These are phyloP conservation scores for Arabidopsis arenosa DNA, from an alignment of 345 rosid species.

Conservation along the genomic window DNA sequence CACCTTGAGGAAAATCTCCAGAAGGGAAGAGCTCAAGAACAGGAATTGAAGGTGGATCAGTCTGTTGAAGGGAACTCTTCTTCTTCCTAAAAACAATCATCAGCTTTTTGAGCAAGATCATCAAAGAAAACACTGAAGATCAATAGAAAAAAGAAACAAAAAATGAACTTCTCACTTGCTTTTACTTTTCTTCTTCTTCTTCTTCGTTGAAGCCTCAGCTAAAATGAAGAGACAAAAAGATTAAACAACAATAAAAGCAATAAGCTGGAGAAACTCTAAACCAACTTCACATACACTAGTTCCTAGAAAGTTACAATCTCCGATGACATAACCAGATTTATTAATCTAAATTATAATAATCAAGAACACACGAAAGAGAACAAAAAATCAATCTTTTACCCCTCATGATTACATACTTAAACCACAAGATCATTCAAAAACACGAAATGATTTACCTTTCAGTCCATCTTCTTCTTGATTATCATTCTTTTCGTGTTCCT, in stretches of 20 bases:
- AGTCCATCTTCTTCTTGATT: conserved; percentile 44
- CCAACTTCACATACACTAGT: background rate
- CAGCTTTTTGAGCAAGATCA: too few species aligned
- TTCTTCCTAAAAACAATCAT: conserved; percentile 31
- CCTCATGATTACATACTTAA: background rate
- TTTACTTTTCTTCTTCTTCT: too few species aligned
- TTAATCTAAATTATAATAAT: background rate
- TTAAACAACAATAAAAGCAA: too few species aligned
- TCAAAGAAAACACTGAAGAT: too few species aligned
- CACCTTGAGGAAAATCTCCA: conserved; percentile 89
- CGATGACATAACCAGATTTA: background rate
- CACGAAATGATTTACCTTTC: conserved; percentile 46
- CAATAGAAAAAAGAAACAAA: too few species aligned
- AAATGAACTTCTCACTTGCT: too few species aligned
- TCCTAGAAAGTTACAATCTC: background rate
- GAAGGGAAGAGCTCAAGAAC: conserved; percentile 78
- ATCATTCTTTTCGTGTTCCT: conserved; percentile 42
- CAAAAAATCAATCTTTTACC: background rate
- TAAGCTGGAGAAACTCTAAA: conserved; percentile 5
- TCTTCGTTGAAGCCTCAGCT: too few species aligned
- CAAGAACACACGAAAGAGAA: background rate
- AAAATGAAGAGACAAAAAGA: too few species aligned
- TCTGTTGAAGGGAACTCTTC: conserved; percentile 72
- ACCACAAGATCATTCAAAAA: conserved; percentile 1
- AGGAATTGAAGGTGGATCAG: conserved; percentile 86